phyloP scores from a whole-genome alignment of 345 rosid genomes.

The Eucalyptus tenuipes region DNA sequence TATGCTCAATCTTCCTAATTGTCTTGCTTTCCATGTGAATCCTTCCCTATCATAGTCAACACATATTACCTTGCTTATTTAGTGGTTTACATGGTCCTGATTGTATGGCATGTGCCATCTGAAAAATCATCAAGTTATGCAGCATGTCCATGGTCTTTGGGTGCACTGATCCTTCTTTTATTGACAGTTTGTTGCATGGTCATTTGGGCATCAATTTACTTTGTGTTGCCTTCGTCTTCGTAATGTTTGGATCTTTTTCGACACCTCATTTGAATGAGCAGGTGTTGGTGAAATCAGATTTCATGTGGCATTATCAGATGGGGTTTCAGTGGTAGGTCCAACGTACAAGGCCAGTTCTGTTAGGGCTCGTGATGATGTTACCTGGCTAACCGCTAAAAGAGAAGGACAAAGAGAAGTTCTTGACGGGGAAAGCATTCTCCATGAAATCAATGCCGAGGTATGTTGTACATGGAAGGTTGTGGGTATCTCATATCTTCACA shows the following conservation, averaged over 20 bases:
- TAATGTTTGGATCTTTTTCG: not conserved
- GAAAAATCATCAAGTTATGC: not conserved
- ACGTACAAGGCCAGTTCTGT: constrained; percentile 54
- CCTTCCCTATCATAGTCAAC: not conserved
- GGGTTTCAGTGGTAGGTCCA: constrained; percentile 52
- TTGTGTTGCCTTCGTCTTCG: not conserved
- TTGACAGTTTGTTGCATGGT: not conserved
- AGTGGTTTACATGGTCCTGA: not conserved
- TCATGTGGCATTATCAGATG: constrained; percentile 49
- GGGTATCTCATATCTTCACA: not conserved
- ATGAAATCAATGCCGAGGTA: constrained; percentile 45
- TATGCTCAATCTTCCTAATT: not conserved
- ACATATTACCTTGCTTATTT: not conserved
- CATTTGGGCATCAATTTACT: not conserved
- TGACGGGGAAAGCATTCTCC: constrained; percentile 48
- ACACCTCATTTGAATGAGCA: constrained; percentile 14
- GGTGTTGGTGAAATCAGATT: constrained; percentile 52
- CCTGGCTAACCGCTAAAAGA: constrained; percentile 67
- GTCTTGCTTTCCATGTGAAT: not conserved
- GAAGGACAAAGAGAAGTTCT: constrained; percentile 51
- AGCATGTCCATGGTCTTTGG: not conserved
- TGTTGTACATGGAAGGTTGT: not conserved
- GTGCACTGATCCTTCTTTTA: not conserved
- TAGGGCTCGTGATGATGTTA: constrained; percentile 1
- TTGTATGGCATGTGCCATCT: not conserved